Evolutionary conservation across 2,329 filamentous ascomycete genomes (phyloP), one percentile per base, ranked within the genome.

Genomic region (Plenodomus lindquistii): DNA sequence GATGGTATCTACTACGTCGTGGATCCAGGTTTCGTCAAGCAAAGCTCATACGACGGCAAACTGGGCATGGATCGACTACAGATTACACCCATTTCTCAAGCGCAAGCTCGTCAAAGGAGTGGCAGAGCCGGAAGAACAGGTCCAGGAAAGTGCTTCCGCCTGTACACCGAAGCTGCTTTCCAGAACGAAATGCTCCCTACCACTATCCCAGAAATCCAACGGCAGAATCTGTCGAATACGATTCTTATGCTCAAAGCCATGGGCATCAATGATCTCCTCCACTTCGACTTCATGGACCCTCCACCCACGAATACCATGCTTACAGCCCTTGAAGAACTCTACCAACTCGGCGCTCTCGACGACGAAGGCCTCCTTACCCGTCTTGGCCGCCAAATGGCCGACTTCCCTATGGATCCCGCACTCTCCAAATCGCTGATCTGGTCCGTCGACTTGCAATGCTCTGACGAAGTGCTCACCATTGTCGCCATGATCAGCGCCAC

Each of bases 281-380:
- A 96, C 67, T 99, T 99, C 65, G 93, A 97, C 74, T 99, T 99
- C 65, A 97, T 99, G 93, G 94, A 99, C 65, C 92, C 94, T 0
- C 94, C 94, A 0, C 94, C 94, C 0, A 94, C 94, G 22, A 97
- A 97, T 65, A 97, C 94, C 11, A 97, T 97, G 91, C 82, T 99
- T 55, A 96, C 91, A 41, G 94, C 94, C 0, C 78, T 99, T 3
- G 95, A 99, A 74, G 94, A 97, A 69, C 80, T 99, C 0, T 99
- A 99, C 66, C 91, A 91, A 0, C 78, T 99, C 10, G 91, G 88
- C 3, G 93, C 93, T 0, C 80, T 99, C 0, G 94, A 99, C 57
- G 93, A 99, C 63, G 94, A 99, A 80, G 94, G 94, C 13, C 81
- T 99, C 0, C 78, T 99, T 2, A 99, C 94, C 0, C 85, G 94